Conservation (phyloP, 306 rosid genomes). For the Arachis stenosperma region DNA sequence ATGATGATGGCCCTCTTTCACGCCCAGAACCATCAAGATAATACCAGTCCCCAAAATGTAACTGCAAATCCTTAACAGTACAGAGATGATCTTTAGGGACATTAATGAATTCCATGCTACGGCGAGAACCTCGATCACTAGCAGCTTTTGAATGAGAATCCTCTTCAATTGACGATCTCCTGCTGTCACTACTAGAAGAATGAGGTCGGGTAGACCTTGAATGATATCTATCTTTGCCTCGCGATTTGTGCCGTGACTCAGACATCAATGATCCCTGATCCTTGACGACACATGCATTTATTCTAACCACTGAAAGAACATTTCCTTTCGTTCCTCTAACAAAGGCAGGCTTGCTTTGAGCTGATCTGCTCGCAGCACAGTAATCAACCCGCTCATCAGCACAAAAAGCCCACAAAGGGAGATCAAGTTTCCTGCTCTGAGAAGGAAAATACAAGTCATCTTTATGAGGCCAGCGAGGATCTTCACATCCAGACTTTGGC, state of each 20-base stretch:
- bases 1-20: constrained; percentile 88
- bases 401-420: constrained; percentile 90
- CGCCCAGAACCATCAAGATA: constrained; percentile 98
- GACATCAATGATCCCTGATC: constrained; percentile 85
- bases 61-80: constrained; percentile 70
- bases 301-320: constrained; percentile 83
- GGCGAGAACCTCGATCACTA: constrained; percentile 61
- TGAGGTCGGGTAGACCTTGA: constrained; percentile 67
- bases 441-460: constrained; percentile 91
- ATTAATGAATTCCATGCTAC: constrained; percentile 45
- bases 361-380: constrained; percentile 45
- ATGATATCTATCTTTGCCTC: constrained; percentile 68
- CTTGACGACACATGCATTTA: constrained; percentile 91
- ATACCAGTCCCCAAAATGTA: constrained; percentile 93
- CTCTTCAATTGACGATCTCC: constrained; percentile 76
- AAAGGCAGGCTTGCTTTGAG: constrained; percentile 62
- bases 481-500: constrained; percentile 89
- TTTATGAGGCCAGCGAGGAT: constrained; percentile 91
- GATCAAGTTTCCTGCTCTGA: constrained; percentile 80
- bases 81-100: constrained; percentile 71
- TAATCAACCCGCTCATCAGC: constrained; percentile 72
- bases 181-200: constrained; percentile 74
- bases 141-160: constrained; percentile 57
- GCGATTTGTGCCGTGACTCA: constrained; percentile 72
- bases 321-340: constrained; percentile 82